Percentiles rank a stretch among this genome's conserved stretches.
These are phyloP conservation scores for Boletus speciosus DNA, from an alignment of 768 basidiomycete species.

Conservation along the genomic window DNA sequence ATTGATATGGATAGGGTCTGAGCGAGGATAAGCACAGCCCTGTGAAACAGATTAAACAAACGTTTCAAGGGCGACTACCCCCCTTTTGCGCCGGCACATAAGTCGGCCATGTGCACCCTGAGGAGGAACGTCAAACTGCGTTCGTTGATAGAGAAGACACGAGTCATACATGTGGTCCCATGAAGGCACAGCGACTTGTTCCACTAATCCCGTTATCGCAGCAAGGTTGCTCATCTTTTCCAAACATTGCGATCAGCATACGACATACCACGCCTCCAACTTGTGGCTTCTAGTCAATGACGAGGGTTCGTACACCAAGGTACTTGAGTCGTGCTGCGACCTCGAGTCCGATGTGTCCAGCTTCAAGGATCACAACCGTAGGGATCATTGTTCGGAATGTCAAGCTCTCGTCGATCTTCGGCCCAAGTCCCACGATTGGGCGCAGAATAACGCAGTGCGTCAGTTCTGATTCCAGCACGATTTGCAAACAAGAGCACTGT, in stretches of 20 bases:
- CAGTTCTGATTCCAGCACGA: not conserved
- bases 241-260: not conserved
- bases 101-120: slow-evolving; percentile 50
- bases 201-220: slow-evolving; percentile 31
- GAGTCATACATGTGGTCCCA: slow-evolving; percentile 34
- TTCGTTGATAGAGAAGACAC: slow-evolving; percentile 19
- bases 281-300: slow-evolving; percentile 46
- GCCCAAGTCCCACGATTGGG: slow-evolving; percentile 48
- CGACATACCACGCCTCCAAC: slow-evolving; percentile 38
- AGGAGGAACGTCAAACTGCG: not conserved
- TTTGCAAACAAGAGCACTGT: not conserved
- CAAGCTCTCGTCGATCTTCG: slow-evolving; percentile 37
- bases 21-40: slow-evolving; percentile 26
- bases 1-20: slow-evolving; percentile 14
- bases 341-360: slow-evolving; percentile 58
- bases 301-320: slow-evolving; percentile 48
- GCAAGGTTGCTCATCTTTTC: not conserved
- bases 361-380: slow-evolving; percentile 56
- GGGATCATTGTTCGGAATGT: slow-evolving; percentile 46
- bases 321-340: slow-evolving; percentile 54
- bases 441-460: not conserved
- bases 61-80: not conserved
- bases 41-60: not conserved
- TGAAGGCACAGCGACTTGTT: slow-evolving; percentile 41
- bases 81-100: slow-evolving; percentile 38